Evolutionary conservation across 75 land plant species (phyloP).

Genomic region (Chamaecyparis obtusa): DNA sequence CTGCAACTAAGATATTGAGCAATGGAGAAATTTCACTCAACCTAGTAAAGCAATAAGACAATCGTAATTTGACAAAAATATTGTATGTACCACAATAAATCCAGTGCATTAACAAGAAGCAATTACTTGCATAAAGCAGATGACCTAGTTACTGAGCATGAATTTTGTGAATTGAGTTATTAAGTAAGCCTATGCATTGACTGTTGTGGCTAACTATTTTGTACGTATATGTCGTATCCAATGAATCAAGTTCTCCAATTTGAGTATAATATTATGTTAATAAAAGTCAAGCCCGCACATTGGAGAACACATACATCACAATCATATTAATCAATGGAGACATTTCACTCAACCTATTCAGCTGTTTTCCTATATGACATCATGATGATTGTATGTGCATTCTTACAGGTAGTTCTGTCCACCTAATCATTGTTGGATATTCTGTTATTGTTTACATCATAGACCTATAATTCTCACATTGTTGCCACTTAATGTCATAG

Average conservation of each 20-base stretch:
- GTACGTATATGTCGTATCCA: background rate
- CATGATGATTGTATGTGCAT: background rate
- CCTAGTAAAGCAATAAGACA: background rate
- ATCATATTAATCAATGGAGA: background rate
- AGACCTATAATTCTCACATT: background rate
- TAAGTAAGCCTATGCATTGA: background rate
- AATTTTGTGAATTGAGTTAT: background rate
- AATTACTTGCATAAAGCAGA: background rate
- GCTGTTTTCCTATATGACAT: background rate
- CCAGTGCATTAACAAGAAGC: background rate
- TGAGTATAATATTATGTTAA: background rate
- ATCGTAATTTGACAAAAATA: background rate
- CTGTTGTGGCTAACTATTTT: background rate
- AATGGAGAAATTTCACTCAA: background rate
- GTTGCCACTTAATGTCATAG: background rate
- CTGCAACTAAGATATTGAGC: no score
- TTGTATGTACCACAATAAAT: background rate
- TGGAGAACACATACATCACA: background rate
- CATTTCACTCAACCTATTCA: background rate
- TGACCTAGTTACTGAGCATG: no score
- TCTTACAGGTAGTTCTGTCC: background rate
- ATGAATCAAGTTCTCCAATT: background rate
- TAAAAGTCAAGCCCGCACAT: background rate
- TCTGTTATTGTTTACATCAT: background rate
- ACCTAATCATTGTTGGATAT: background rate